A percentile compares a stretch with the other conserved stretches of the same genome.
Conservation (phyloP, 129 eudicot species). For the Tanacetum coccineum region DNA sequence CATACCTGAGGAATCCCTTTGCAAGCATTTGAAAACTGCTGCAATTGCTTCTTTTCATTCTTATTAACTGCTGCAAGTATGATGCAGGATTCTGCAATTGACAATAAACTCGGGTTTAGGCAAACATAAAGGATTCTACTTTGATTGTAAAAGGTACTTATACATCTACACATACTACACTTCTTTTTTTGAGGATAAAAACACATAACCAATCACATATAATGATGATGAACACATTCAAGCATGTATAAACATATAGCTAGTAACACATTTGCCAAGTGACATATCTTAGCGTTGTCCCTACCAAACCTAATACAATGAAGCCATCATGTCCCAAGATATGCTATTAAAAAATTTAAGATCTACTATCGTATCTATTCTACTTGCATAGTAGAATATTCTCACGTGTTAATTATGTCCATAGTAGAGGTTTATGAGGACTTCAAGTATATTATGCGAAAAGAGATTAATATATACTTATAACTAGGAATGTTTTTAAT, state of each 20-base stretch:
- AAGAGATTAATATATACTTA: not conserved
- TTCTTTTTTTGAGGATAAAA: not conserved
- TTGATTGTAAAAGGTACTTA: conserved; percentile 6
- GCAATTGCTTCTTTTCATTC: conserved; percentile 59
- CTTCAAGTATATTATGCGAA: not conserved
- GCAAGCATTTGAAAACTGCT: conserved; percentile 82
- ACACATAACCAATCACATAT: not conserved
- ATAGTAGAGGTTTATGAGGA: not conserved
- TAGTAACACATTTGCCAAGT: not conserved
- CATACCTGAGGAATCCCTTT: conserved; percentile 96
- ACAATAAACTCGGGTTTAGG: conserved; percentile 20
- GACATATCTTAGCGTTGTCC: not conserved
- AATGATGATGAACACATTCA: not conserved
- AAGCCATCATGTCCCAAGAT: no score
- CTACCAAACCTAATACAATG: not conserved
- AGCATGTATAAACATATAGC: no score
- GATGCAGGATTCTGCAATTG: conserved; percentile 53
- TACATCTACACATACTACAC: not conserved
- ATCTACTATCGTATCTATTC: not conserved
- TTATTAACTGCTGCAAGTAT: conserved; percentile 69
- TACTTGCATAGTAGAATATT: conserved; percentile 2
- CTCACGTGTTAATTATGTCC: not conserved
- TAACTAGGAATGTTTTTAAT: not conserved
- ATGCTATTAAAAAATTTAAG: no score
- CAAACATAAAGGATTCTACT: conserved; percentile 1